Evolutionary conservation across 1,284 basidiomycete genomes (phyloP), one percentile per base, ranked within the genome.

Genomic region (Taiwanofungus camphoratus): DNA sequence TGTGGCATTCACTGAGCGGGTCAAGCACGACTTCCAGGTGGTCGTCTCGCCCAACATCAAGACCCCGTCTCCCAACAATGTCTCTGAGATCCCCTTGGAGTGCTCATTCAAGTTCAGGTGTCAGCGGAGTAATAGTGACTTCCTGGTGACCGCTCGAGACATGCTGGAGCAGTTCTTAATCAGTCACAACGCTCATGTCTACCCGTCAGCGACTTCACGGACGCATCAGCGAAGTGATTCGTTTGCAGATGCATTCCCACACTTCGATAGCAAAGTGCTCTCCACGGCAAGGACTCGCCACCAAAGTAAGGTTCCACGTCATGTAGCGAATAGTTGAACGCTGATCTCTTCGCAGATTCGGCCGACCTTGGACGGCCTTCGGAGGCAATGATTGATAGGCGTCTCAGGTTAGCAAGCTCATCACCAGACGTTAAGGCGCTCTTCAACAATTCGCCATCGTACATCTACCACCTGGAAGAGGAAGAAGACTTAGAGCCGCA

Each of bases 51-150:
- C 92, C 13, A 87, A 86, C 54, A 68, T 86, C 55, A 86, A 81
- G 61, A 63, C 72, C 1, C 27, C 50, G 2, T 55, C 69, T 12
- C 51, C 66, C 15, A 63, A 54, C 36, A 57, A 67, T 30, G 66
- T 68, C 23, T 50, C 67, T 8, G 79, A 76, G 48, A 64, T 70
- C 12, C 73, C 76, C 8, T 73, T 79, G 36, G 91, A 93, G 50
- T 91, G 90, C 57, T 87, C 90, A 34, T 94, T 98, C 78, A 94
- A 93, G 66, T 92, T 99, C 71, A 77, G 88, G 23, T 93, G 95
- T 65, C 93, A 95, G 62, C 78, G 92, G 42, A 92, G 88, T 64
- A 93, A 94, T 58, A 90, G 87, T 56, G 92, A 98, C 63, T 92
- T 92, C 67, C 70, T 98, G 49, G 80, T 87, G 26, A 85, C 91